Base-by-base conservation (phyloP, 768 basidiomycete species). In the Suillus bovinus region DNA sequence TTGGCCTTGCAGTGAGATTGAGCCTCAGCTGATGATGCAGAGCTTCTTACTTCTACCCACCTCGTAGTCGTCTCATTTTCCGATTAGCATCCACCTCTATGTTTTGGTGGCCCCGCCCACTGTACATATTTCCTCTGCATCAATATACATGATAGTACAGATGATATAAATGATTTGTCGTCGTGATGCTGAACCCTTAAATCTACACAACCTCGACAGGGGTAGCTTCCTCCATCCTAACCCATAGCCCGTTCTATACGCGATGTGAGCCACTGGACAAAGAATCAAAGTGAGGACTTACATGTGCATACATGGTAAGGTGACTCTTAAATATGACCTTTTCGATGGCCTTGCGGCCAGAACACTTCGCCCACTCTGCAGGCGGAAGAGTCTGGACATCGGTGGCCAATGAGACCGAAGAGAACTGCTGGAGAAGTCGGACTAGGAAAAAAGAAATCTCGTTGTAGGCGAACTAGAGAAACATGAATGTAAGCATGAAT, bases 401-500 rank as follows among this genome's bases (percentile, higher is more conserved):
- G 5, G 70, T 71, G 2, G 79, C 82, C 24, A 86, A 76, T 3
- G 71, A 66, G 44, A 89, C 72, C 2, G 69, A 67, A 4, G 79
- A 79, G 71, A 86, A 87, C 11, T 70, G 70, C 68, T 90, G 88
- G 7, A 89, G 70, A 9, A 90, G 74, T 11, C 84, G 80, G 52
- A 85, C 78, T 49, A 90, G 78, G 73, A 88, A 81, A 72, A 85
- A 89, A 1, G 86, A 87, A 3, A 80, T 73, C 68, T 88, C 86
- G 63, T 87, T 80, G 71, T 89, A 89, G 6, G 88, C 87, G 66
- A 88, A 88, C 82, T 87, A 62, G 24, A 44, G 58, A 39, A 61
- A 38, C 27, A 65, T 56, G 59, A 56, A 62, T 2, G 59, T 63
- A 9, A 56, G 11, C 7, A 1, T 13, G 29, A 4, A 3, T 47